These are phyloP conservation scores for Tephrocybe rancida DNA, from an alignment of 768 basidiomycete genomes.

Conservation along the genomic window DNA sequence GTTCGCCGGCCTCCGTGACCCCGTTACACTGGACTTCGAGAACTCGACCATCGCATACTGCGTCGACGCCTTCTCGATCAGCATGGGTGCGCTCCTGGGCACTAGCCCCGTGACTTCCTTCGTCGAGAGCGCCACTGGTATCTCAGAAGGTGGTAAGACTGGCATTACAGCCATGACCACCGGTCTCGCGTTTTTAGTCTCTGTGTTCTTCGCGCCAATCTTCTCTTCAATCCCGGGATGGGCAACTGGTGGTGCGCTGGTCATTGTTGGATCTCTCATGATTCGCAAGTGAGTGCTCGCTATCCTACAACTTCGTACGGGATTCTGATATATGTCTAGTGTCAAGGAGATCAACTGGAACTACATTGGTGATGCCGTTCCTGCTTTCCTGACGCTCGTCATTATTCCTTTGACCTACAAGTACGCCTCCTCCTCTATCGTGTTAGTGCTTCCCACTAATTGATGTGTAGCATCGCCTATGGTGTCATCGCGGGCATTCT, in stretches of 20 bases:
- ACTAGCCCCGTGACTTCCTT: constrained; percentile 83
- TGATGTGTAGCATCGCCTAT: constrained; percentile 74
- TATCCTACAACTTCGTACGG: too few relatives aligned
- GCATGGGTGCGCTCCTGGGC: constrained; percentile 79
- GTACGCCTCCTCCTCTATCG: constrained; percentile 36
- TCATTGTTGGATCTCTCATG: constrained; percentile 89
- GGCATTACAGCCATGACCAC: constrained; percentile 78
- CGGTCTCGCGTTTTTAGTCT: constrained; percentile 79
- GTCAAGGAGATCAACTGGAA: constrained; percentile 89
- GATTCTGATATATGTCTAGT: constrained; percentile 30
- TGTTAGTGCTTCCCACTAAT: neutral
- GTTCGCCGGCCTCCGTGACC: constrained; percentile 86
- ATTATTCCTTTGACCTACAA: constrained; percentile 82
- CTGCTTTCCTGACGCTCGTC: constrained; percentile 81
- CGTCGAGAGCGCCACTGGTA: constrained; percentile 83
- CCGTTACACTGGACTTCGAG: constrained; percentile 86
- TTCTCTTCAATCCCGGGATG: constrained; percentile 86
- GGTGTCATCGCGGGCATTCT: constrained; percentile 82
- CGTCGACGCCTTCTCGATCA: constrained; percentile 80
- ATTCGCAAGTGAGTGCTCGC: constrained; percentile 66
- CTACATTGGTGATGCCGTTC: constrained; percentile 85
- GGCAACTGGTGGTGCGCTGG: constrained; percentile 86
- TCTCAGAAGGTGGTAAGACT: constrained; percentile 86
- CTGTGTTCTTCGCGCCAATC: constrained; percentile 86
- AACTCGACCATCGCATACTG: constrained; percentile 82